Conservation (phyloP, 805 yeast genomes). For the Zygosaccharomyces bailii region DNA sequence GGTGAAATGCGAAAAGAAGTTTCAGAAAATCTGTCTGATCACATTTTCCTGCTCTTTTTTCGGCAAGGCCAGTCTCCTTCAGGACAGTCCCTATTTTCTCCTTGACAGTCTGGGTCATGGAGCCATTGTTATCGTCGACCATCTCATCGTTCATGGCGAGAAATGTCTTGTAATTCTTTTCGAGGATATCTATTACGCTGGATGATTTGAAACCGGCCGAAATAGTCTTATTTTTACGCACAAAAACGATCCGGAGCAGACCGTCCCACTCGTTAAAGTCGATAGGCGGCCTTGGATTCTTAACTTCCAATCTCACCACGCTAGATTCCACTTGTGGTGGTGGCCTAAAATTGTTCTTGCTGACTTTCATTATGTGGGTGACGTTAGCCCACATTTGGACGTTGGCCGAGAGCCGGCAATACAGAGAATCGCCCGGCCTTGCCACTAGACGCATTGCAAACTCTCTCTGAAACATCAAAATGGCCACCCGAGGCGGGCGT, state of each 20-base stretch:
- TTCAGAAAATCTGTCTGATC: slow-evolving; percentile 92
- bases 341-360: slow-evolving; percentile 92
- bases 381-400: slow-evolving; percentile 99
- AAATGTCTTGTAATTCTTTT: slow-evolving; percentile 80
- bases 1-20: slow-evolving; percentile 87
- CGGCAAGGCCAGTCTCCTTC: slow-evolving; percentile 73
- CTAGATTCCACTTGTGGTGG: slow-evolving; percentile 98
- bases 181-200: slow-evolving; percentile 76
- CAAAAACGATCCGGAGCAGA: slow-evolving; percentile 82
- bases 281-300: slow-evolving; percentile 88
- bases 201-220: slow-evolving; percentile 87
- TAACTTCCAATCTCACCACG: slow-evolving; percentile 90
- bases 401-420: slow-evolving; percentile 90
- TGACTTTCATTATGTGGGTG: slow-evolving; percentile 97
- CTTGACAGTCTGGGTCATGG: slow-evolving; percentile 48
- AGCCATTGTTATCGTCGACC: slow-evolving; percentile 44
- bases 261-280: slow-evolving; percentile 98
- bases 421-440: slow-evolving; percentile 91
- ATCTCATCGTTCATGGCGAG: slow-evolving; percentile 49
- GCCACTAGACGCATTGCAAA: slow-evolving; percentile 92
- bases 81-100: slow-evolving; percentile 70
- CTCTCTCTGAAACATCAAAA: slow-evolving; percentile 96
- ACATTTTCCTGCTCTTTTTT: slow-evolving; percentile 87
- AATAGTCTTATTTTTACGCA: slow-evolving; percentile 88
- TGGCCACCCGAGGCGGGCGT: slow-evolving; percentile 89